Base-by-base conservation (phyloP, 73 alveolate genomes). In the Diophrys sp. region DNA sequence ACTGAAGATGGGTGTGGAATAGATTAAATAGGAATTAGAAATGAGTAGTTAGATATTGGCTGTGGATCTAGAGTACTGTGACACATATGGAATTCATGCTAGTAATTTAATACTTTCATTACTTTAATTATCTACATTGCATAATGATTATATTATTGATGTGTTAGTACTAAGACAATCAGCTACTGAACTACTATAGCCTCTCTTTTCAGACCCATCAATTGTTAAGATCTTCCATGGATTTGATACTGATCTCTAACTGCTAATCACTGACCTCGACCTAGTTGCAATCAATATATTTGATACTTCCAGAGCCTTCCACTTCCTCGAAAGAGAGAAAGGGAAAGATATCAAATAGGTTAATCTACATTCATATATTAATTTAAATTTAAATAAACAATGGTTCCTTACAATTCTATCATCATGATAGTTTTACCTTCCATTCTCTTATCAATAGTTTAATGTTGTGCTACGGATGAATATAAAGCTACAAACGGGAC, bases 201-300 rank as follows among this genome's bases (percentile, higher is more conserved):
- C 69, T 24, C 57, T 80, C 56, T 80, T 82, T 55, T 31, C 55
- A 0, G 82, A 87, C 57, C 82, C 80, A 67, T 67, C 62, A 27
- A 80, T 87, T 2, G 82, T 94, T 56, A 96, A 96, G 78, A 87
- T 96, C 0, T 90, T 96, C 80, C 99, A 96, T 93, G 98, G 99
- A 23, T 92, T 97, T 33, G 97, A 96, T 70, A 87, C 92, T 72
- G 99, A 96, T 75, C 81, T 96, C 54, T 71, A 79, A 56, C 81
- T 95, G 82, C 91, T 96, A 33, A 87, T 90, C 30, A 81, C 95
- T 67, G 96, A 96, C 84, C 89, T 96, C 75, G 97, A 90, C 66
- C 83, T 93, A 14, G 75, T 75, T 62, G 85, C 89, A 14, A 94
- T 82, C 54, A 94, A 94, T 81, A 57, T 94, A 25, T 96, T 94